Base-by-base conservation (phyloP, 1,139 yeast species). In the Nakaseomyces delphensis region DNA sequence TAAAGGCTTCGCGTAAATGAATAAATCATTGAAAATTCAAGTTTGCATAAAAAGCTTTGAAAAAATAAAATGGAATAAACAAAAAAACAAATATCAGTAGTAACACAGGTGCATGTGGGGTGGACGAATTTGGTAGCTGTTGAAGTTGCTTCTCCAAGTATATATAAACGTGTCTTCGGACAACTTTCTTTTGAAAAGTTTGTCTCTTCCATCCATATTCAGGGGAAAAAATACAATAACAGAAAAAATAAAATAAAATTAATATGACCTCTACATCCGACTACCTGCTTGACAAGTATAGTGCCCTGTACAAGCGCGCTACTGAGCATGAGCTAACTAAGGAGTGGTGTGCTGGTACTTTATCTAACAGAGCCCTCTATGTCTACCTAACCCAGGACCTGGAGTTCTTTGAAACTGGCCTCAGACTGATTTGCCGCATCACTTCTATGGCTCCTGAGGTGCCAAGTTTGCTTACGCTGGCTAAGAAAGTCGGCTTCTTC, bases 401-500 rank as follows among this genome's bases (percentile, higher is more conserved):
- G 45, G 67, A 66, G 45, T 74, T 68, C 50, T 74, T 74, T 51
- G 67, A 68, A 37, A 47, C 60, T 3, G 70, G 76, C 0, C 49
- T 74, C 39, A 66, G 66, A 38, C 51, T 73, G 5, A 63, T 73
- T 19, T 76, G 76, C 9, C 71, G 66, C 45, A 63, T 71, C 1
- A 59, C 76, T 30, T 66, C 74, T 0, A 48, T 62, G 29, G 72
- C 78, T 47, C 74, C 71, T 39, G 56, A 65, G 28, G 54, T 64
- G 1, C 46, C 56, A 2, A 53, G 76, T 0, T 59, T 68, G 16
- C 57, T 73, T 14, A 55, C 58, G 0, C 50, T 74, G 25, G 73
- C 74, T 1, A 71, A 70, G 46, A 77, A 74, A 48, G 66, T 74
- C 45, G 79, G 79, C 0, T 72, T 73, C 50, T 56, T 75, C 31